Base-by-base conservation (phyloP, 257 asterid species). In the Jasminum sambac region DNA sequence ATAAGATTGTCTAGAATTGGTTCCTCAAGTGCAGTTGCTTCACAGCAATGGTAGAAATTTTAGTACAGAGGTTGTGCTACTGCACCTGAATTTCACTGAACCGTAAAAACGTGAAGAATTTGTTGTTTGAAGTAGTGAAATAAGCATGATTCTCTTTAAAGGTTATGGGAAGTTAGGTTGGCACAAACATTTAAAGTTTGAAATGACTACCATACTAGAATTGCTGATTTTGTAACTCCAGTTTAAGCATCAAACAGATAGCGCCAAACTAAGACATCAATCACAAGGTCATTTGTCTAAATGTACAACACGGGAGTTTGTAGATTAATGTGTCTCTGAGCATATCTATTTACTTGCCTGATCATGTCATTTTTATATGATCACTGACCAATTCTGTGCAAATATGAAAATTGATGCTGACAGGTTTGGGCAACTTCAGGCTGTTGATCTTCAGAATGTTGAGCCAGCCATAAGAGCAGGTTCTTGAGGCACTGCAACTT, bases 381-480 rank as follows among this genome's bases (percentile, higher is more conserved):
- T 50, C 19, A 55, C 21, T 55, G 30, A 21, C 30, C 5, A 19
- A 11, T 48, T 5, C 58, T 48, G 2, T 7, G 30, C 23, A 21
- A 55, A 21, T 23, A 55, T 55, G 61, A 55, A 55, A 43, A 55
- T 12, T 55, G 14, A 55, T 21, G 34, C 9, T 55, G 12, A 21
- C 67, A 81, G 79, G 95, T 90, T 91, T 77, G 93, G 97, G 74
- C 95, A 94, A 81, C 97, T 94, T 80, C 95, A 94, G 82, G 92
- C 86, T 1, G 92, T 89, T 73, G 98, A 89, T 80, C 92, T 94
- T 64, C 81, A 84, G 76, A 91, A 89, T 75, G 62, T 94, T 61
- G 96, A 87, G 82, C 97, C 99, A 46, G 90, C 96, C 67, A 72
- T 94, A 58, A 85, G 96, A 73, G 96, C 96, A 86, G 98, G 98